Conservation (phyloP, 1,284 basidiomycete species). For the Ceratobasidium sp. region DNA sequence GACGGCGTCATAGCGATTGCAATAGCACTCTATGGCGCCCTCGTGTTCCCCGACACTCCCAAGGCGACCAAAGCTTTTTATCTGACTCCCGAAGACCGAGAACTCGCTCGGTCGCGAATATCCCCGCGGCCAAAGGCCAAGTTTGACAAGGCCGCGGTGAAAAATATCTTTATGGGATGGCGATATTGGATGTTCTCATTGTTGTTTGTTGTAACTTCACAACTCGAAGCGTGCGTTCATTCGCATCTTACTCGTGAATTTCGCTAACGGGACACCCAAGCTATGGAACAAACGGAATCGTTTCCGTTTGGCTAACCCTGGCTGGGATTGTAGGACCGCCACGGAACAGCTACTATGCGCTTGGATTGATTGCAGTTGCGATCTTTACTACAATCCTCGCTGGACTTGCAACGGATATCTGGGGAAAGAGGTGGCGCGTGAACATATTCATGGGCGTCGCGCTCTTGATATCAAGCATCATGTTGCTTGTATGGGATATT, state of each 20-base stretch:
- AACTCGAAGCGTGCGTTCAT: conserved; percentile 36
- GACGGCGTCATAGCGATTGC: conserved; percentile 80
- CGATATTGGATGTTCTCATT: conserved; percentile 44
- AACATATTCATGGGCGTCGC: conserved; percentile 42
- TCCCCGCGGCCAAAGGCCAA: conserved; percentile 8
- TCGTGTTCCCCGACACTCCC: conserved; percentile 79
- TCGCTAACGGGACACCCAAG: not conserved
- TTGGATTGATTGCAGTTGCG: conserved; percentile 39
- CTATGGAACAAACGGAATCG: conserved; percentile 41
- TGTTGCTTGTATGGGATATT: conserved; percentile 40
- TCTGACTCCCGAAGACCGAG: conserved; percentile 58
- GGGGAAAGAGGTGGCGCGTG: conserved; percentile 36
- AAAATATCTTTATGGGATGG: conserved; percentile 27
- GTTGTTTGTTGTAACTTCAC: conserved; percentile 27
- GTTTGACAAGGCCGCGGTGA: conserved; percentile 11
- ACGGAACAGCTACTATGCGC: conserved; percentile 40
- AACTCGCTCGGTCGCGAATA: conserved; percentile 21
- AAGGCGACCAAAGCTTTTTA: conserved; percentile 74
- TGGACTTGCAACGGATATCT: conserved; percentile 29
- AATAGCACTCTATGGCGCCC: conserved; percentile 77
- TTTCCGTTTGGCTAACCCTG: conserved; percentile 32
- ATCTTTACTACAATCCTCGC: conserved; percentile 33
- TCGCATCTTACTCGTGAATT: not conserved
- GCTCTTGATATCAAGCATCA: conserved; percentile 36
- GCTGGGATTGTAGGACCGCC: conserved; percentile 30